A percentile compares a stretch with the other conserved stretches of the same genome.
These are phyloP conservation scores for Lentinula guzmanii DNA, from an alignment of 768 basidiomycete species.

Conservation along the genomic window DNA sequence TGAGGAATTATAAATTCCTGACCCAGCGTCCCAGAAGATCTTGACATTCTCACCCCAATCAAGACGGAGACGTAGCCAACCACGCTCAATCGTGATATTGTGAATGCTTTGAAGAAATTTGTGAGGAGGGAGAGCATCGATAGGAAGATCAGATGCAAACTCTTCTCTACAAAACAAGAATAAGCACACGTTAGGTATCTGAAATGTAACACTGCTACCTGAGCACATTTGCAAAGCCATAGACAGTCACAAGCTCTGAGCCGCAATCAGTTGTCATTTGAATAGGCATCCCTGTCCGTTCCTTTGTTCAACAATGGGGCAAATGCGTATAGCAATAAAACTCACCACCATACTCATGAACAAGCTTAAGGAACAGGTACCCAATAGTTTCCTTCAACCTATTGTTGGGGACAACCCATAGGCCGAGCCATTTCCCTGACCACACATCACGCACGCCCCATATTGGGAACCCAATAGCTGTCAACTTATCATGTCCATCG, in stretches of 20 bases:
- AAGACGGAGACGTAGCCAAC: conserved; percentile 20
- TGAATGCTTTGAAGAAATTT: conserved; percentile 19
- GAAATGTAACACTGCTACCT: conserved; percentile 10
- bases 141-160: conserved; percentile 12
- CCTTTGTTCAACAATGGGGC: too few species aligned
- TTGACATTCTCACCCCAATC: conserved; percentile 24
- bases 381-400: conserved; percentile 15
- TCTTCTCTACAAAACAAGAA: conserved; percentile 12
- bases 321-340: not conserved
- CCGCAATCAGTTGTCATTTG: conserved; percentile 27
- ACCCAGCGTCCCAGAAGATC: conserved; percentile 16
- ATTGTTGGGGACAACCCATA: conserved; percentile 28
- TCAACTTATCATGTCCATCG: conserved; percentile 30
- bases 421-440: conserved; percentile 20
- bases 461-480: conserved; percentile 22
- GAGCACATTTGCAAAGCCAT: conserved; percentile 20
- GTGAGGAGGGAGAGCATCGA: conserved; percentile 20
- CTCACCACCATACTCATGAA: conserved; percentile 15
- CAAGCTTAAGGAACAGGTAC: conserved; percentile 20
- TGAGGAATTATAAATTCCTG: conserved; percentile 14
- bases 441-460: conserved; percentile 21
- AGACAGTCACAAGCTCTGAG: conserved; percentile 19
- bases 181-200: not conserved
- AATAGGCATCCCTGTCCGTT: conserved; percentile 22
- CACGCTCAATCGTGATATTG: conserved; percentile 23